Evolutionary conservation across 441 rosid species (phyloP), one percentile per base, ranked within the genome.

Genomic region (Populus hybrid): DNA sequence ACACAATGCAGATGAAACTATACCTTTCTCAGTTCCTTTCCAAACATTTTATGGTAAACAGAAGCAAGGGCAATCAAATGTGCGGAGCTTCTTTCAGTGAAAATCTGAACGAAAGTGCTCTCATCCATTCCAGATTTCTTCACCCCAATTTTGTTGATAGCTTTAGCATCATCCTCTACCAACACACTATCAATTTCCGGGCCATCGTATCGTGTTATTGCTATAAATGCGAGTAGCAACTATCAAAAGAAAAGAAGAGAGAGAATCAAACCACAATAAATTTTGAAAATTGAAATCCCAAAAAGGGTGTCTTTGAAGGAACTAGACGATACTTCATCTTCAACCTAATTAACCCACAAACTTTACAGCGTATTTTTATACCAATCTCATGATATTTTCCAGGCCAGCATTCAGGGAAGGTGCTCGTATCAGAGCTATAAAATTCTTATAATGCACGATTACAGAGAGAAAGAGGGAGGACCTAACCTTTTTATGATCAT

Each of bases 171-270:
- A 18, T 83, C 75, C 78, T 92, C 95, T 6, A 90, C 88, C 36
- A 80, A 69, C 38, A 38, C 21, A 63, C 74, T 75, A 79, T 94
- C 93, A 34, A 89, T 84, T 86, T 91, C 94, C 0, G 92, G 92
- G 67, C 97, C 98, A 80, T 94, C 98, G 26, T 91, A 91, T 0
- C 94, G 84, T 0, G 95, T 85, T 14, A 87, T 90, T 23, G 77
- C 85, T 63, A 89, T 73, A 82, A 86, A 91, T 12, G 93, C 96
- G 7, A 93, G 86, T 75, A 94, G 74, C 65, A 92, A 81, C 95
- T 93, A 64, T 67, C 23, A 11, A 4, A n/a, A 18, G 1, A 63
- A 6, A 6, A 54, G n/a, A 18, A 54, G 30, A 3, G 8, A 54
- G 61, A 6, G 61, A 54, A 54, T 54, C 61, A 54, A 54, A 54